Base-by-base conservation (phyloP, 2,329 filamentous ascomycete species). In the Calonectria hawksworthii region DNA sequence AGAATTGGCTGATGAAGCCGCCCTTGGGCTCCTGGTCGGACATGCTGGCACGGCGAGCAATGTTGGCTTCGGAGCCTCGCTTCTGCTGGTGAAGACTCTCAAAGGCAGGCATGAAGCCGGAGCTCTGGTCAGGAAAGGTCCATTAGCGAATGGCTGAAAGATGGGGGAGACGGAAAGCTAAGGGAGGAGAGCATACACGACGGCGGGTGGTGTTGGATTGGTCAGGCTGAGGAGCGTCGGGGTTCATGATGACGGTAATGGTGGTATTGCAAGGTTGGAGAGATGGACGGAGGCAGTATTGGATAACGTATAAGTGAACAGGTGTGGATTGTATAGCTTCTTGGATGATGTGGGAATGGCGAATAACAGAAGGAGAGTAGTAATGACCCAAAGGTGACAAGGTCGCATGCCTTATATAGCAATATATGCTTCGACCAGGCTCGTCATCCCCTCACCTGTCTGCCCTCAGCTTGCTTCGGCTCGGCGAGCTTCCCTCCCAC, bases 1-100 rank as follows among this genome's bases (percentile, higher is more conserved):
- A 92, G 85, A 91, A 87, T 75, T 87, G 85, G 69, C 88, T 89
- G 67, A 92, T 84, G 75, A 92, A 83, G 51, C 90, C 90, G 1
- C 86, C 80, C 65, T 86, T 83, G 18, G 85, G 86, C 73, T 87
- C 86, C 80, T 92, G 90, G 72, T 92, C 90, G 36, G 86, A 86
- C 78, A 92, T 84, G 79, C 89, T 91, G 80, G 89, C 87, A 8
- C 90, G 89, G 18, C 90, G 88, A n/a, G 88, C 87, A 2, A 73
- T 78, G 30, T 88, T 86, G 72, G 88, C 85, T 61, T 84, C 84
- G 26, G 83, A 82, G 68, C 87, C 81, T 66, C 89, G 87, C 83
- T 91, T 91, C 72, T 89, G 87, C 75, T 88, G 86, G 61, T 87
- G 84, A 2, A 92, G 87, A 16, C 87, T 84, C 6, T 90, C 87